Evolutionary conservation across 2,329 filamentous ascomycete species (phyloP).

Genomic region (Paracamarosporium sp.): DNA sequence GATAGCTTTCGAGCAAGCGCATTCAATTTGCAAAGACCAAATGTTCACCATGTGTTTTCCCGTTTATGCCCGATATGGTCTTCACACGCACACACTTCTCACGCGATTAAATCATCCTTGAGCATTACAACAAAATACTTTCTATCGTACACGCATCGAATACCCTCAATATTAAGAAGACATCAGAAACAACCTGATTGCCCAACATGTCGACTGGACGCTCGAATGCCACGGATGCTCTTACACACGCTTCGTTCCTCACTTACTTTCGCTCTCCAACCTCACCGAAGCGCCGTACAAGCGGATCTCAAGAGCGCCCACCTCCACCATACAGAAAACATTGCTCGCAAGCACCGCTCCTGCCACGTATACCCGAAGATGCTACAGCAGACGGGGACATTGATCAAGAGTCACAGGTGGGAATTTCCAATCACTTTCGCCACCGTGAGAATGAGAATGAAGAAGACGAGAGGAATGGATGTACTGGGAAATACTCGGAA

Average conservation of each 20-base stretch:
- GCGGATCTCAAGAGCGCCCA: not conserved
- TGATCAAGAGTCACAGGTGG: constrained; percentile 19
- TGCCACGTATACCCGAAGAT: constrained; percentile 9
- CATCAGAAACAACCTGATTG: not conserved
- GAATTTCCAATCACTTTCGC: constrained; percentile 10
- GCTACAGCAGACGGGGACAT: not conserved
- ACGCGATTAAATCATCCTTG: constrained; percentile 9
- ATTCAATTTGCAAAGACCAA: not conserved
- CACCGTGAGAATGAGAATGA: not conserved
- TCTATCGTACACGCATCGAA: not conserved
- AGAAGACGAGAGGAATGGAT: not conserved
- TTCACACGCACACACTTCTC: constrained; percentile 1
- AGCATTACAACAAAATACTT: constrained; percentile 6
- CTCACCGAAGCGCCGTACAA: not conserved
- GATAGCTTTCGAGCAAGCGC: constrained; percentile 1
- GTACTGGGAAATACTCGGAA: not conserved
- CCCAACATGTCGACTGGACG: constrained; percentile 10
- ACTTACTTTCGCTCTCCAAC: constrained; percentile 16
- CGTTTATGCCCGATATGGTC: not conserved
- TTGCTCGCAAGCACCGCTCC: not conserved
- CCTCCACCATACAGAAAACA: constrained; percentile 5
- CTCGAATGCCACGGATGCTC: constrained; percentile 11
- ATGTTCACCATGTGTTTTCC: not conserved
- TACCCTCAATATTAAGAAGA: not conserved
- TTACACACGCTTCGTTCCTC: constrained; percentile 20